A percentile compares a stretch with the other conserved stretches of the same genome.
These are phyloP conservation scores for Saturnispora sekii DNA, from an alignment of 805 yeast species.

Conservation along the genomic window DNA sequence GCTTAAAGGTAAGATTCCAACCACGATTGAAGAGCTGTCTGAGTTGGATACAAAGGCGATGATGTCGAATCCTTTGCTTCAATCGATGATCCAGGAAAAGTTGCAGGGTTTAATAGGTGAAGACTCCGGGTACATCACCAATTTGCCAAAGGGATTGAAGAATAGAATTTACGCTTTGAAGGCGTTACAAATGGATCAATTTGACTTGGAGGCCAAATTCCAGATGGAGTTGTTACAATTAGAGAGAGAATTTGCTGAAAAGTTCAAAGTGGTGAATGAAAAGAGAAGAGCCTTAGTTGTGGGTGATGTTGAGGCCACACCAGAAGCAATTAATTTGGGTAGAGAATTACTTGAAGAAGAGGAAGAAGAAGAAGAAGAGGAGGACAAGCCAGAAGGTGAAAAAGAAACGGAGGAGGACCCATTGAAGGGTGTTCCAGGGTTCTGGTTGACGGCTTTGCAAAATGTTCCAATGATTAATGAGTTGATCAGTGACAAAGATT, in stretches of 20 bases:
- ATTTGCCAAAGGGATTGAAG: conserved; percentile 63
- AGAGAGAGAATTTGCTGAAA: conserved; percentile 66
- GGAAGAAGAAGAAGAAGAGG: conserved; percentile 34
- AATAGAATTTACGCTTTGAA: conserved; percentile 75
- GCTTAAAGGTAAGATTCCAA: conserved; percentile 39
- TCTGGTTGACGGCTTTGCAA: conserved; percentile 94
- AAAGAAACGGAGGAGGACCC: conserved; percentile 16
- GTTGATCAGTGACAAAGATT: conserved; percentile 81
- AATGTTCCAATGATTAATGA: conserved; percentile 75
- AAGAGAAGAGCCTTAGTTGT: conserved; percentile 61
- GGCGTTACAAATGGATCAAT: conserved; percentile 68
- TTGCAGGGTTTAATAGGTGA: conserved; percentile 77
- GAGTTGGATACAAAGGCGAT: conserved; percentile 50
- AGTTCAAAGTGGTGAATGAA: conserved; percentile 68
- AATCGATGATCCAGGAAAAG: conserved; percentile 85
- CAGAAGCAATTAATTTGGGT: conserved; percentile 46
- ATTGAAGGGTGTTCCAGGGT: conserved; percentile 69
- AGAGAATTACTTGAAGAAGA: conserved; percentile 31
- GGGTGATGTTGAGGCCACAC: conserved; percentile 73
- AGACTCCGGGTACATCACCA: conserved; percentile 76
- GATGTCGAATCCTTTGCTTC: conserved; percentile 61
- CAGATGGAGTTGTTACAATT: conserved; percentile 80
- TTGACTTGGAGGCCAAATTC: conserved; percentile 80
- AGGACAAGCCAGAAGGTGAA: conserved; percentile 30
- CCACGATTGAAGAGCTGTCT: conserved; percentile 42